These are phyloP conservation scores for Candida schatavii DNA, from an alignment of 805 yeast species.

Conservation along the genomic window DNA sequence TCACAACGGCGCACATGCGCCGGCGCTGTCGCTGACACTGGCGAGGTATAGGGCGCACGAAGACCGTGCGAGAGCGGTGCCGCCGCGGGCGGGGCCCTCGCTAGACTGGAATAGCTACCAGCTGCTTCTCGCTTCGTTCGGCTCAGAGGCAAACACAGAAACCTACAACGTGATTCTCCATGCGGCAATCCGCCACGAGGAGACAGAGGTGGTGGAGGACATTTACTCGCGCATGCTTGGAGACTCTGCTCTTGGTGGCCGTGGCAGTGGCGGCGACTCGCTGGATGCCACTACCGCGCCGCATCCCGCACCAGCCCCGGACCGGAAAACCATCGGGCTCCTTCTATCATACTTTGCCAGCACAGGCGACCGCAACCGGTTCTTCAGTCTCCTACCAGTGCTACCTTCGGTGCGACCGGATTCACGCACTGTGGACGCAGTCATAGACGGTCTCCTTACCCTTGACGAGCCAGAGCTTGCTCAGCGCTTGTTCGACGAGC, in stretches of 20 bases:
- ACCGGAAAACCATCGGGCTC: conserved; percentile 6
- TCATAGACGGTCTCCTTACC: conserved; percentile 8
- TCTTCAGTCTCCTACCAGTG: background rate
- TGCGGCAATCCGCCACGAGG: conserved; percentile 27
- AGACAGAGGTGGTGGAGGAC: conserved; percentile 19
- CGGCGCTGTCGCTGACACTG: background rate
- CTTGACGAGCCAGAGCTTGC: conserved; percentile 2
- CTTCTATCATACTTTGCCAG: conserved; percentile 4
- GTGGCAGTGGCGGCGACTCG: too few relatives aligned
- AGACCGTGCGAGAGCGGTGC: too few relatives aligned
- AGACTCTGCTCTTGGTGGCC: background rate
- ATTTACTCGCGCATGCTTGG: background rate
- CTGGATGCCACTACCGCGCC: too few relatives aligned
- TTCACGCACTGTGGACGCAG: conserved; percentile 8
- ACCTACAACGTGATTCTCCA: conserved; percentile 25
- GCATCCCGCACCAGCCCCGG: too few relatives aligned
- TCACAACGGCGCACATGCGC: background rate
- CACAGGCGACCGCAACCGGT: background rate
- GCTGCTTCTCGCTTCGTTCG: background rate
- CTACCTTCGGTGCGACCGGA: conserved; percentile 5
- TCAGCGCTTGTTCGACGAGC: conserved; percentile 5
- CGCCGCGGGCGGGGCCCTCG: background rate
- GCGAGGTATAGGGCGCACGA: background rate
- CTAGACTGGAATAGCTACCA: background rate
- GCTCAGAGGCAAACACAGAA: conserved; percentile 9